These are phyloP conservation scores for Hsuehochloa calcarea DNA, from an alignment of 176 grass and related monocot genomes.

Conservation along the genomic window DNA sequence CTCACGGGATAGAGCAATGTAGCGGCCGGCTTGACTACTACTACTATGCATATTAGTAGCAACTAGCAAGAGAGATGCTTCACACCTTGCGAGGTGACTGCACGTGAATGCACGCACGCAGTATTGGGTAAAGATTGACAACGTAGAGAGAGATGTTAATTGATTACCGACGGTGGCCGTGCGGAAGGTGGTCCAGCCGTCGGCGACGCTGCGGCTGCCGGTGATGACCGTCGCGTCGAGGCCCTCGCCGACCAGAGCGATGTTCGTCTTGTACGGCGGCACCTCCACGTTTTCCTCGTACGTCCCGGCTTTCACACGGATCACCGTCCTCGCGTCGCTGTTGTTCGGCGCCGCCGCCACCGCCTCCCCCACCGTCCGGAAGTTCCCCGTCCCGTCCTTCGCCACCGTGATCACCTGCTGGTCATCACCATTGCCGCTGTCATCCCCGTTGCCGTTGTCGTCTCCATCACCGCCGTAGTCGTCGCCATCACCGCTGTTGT, in stretches of 20 bases:
- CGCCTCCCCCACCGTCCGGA: slow-evolving; percentile 61
- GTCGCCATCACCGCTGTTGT: neutral
- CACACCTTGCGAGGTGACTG: neutral
- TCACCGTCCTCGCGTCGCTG: slow-evolving; percentile 51
- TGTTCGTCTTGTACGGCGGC: slow-evolving; percentile 47
- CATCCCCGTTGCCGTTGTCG: neutral
- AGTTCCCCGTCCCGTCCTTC: slow-evolving; percentile 59
- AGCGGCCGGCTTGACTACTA: neutral
- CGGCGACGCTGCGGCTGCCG: slow-evolving; percentile 56
- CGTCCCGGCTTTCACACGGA: slow-evolving; percentile 56
- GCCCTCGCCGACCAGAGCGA: slow-evolving; percentile 57
- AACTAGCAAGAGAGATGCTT: neutral
- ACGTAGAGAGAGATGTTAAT: neutral
- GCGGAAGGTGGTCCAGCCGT: slow-evolving; percentile 71
- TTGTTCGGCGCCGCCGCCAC: slow-evolving; percentile 58
- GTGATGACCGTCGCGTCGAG: slow-evolving; percentile 62
- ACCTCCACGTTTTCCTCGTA: slow-evolving; percentile 92
- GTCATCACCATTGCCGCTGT: neutral
- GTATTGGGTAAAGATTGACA: neutral
- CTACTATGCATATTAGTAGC: neutral
- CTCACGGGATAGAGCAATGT: slow-evolving; percentile 4
- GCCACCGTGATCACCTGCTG: slow-evolving; percentile 54
- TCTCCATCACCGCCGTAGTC: neutral
- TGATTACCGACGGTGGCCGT: slow-evolving; percentile 64
- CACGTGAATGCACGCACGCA: neutral